Evolutionary conservation across 257 asterid species (phyloP).

Genomic region (Solanum raphanifolium): DNA sequence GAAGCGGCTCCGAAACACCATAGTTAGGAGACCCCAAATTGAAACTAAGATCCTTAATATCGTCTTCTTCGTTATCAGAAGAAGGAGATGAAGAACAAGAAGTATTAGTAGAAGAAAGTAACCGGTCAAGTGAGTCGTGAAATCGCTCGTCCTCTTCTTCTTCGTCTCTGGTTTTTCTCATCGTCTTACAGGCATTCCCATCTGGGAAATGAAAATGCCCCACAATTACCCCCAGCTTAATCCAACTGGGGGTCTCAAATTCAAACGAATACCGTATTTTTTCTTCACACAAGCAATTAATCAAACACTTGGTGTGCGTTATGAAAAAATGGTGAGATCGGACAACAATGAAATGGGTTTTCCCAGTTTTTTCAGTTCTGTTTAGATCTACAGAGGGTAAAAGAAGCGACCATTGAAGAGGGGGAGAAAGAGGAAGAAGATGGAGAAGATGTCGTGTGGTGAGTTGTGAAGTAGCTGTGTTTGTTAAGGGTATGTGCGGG

Average conservation of each 20-base stretch:
- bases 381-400: conserved; percentile 30
- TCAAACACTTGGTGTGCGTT: neutral
- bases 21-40: conserved; percentile 10
- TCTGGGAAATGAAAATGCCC: conserved; percentile 7
- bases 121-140: conserved; percentile 11
- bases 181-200: conserved; percentile 22
- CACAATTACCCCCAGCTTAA: conserved; percentile 37
- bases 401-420: conserved; percentile 1
- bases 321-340: neutral
- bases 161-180: conserved; percentile 43
- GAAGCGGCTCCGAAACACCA: conserved; percentile 11
- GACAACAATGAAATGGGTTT: neutral
- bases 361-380: conserved; percentile 7
- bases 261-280: neutral
- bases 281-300: neutral
- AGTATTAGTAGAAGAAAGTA: conserved; percentile 8
- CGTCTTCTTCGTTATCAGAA: conserved; percentile 4
- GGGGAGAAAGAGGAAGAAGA: conserved; percentile 5
- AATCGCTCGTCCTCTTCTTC: conserved; percentile 1
- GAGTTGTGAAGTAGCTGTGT: conserved; percentile 2
- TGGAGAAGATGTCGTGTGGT: conserved; percentile 7
- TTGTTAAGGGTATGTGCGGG: neutral
- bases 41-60: neutral
- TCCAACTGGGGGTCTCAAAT: conserved; percentile 9
- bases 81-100: conserved; percentile 5